Percentiles rank a stretch among this genome's conserved stretches.
Conservation (phyloP, 805 yeast genomes). For the Lachancea mirantina region DNA sequence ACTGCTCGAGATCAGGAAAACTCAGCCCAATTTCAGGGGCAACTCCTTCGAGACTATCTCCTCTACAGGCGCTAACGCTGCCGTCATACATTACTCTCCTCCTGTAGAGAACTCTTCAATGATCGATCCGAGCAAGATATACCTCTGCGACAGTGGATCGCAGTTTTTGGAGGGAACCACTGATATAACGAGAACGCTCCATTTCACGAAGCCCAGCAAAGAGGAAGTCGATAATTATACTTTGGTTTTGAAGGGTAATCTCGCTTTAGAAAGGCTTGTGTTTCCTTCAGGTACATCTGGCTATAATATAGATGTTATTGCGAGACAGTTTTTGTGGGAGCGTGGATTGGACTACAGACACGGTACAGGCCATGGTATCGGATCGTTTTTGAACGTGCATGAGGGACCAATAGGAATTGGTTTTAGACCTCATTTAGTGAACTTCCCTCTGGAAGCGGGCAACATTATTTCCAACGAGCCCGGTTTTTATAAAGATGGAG, state of each 20-base stretch:
- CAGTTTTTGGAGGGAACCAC: slow-evolving; percentile 94
- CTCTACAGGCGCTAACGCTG: slow-evolving; percentile 67
- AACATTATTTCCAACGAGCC: slow-evolving; percentile 88
- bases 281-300: slow-evolving; percentile 78
- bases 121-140: slow-evolving; percentile 62
- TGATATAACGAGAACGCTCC: slow-evolving; percentile 85
- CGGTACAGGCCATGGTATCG: slow-evolving; percentile 98
- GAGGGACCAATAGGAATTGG: slow-evolving; percentile 90
- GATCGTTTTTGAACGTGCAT: slow-evolving; percentile 83
- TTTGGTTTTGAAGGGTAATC: slow-evolving; percentile 82
- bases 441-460: slow-evolving; percentile 55
- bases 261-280: slow-evolving; percentile 72
- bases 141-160: slow-evolving; percentile 83
- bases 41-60: slow-evolving; percentile 72
- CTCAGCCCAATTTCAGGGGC: slow-evolving; percentile 53
- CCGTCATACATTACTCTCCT: slow-evolving; percentile 73
- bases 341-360: slow-evolving; percentile 83
- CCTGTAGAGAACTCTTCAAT: slow-evolving; percentile 47
- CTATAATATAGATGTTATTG: slow-evolving; percentile 66
- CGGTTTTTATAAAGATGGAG: slow-evolving; percentile 86
- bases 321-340: slow-evolving; percentile 76
- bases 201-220: slow-evolving; percentile 48
- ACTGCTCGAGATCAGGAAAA: slow-evolving; percentile 46
- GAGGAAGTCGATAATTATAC: slow-evolving; percentile 69
- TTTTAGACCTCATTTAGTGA: slow-evolving; percentile 39